Percentiles rank a stretch among this genome's conserved stretches.
Evolutionary conservation across 2,329 filamentous ascomycete species (phyloP).

Genomic region (Corynespora cassiicola): DNA sequence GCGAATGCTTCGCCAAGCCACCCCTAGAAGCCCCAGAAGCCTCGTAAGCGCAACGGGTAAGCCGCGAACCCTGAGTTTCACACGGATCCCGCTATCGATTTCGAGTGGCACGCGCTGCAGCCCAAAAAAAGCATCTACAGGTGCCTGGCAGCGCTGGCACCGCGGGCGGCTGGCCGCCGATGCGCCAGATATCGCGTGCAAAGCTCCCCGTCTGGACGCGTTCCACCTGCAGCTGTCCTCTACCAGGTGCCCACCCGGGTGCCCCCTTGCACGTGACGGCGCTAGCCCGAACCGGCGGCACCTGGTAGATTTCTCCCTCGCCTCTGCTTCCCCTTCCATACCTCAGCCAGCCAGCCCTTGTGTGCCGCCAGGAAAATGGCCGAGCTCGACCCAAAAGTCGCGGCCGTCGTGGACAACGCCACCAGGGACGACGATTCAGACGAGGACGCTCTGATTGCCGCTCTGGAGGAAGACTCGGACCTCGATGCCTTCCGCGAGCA

Average conservation of each 20-base stretch:
- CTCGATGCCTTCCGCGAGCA: slow-evolving; percentile 63
- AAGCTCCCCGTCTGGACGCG: too few relatives aligned
- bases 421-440: slow-evolving; percentile 55
- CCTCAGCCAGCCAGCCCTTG: slow-evolving; percentile 21
- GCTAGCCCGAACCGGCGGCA: slow-evolving; percentile 10
- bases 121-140: too few relatives aligned
- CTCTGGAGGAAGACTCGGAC: slow-evolving; percentile 62
- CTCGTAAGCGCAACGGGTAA: slow-evolving; percentile 22
- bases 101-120: too few relatives aligned
- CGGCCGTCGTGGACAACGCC: slow-evolving; percentile 55
- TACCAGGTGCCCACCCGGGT: too few relatives aligned
- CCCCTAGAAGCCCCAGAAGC: slow-evolving; percentile 20
- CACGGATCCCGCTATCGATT: too few relatives aligned
- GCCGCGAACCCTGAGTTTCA: slow-evolving; percentile 6
- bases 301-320: background rate
- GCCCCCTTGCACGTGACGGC: slow-evolving; percentile 12
- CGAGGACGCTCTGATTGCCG: slow-evolving; percentile 66
- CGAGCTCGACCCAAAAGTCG: slow-evolving; percentile 58
- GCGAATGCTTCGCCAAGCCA: slow-evolving; percentile 30
- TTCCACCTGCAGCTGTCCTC: too few relatives aligned
- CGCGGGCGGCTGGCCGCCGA: too few relatives aligned
- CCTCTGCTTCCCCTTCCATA: slow-evolving; percentile 5
- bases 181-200: too few relatives aligned
- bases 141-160: too few relatives aligned
- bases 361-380: slow-evolving; percentile 44